Evolutionary conservation across 306 rosid genomes (phyloP), one percentile per base, ranked within the genome.

Genomic region (Ormosia emarginata): DNA sequence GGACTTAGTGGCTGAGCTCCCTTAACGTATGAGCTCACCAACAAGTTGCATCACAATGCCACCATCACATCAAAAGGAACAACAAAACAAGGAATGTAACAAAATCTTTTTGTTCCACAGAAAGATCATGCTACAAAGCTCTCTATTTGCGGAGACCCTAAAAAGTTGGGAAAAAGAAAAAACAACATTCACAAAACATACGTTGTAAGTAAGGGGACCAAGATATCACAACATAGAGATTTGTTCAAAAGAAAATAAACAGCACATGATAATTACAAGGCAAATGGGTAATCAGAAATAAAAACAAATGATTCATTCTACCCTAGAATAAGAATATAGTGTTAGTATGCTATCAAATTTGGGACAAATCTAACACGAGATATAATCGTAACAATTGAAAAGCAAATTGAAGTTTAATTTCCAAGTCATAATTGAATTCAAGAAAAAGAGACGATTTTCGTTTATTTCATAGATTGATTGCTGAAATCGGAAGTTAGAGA

Each of bases 11-110:
- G 41, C 30, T 69, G 85, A 81, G 86, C 86, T 74, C 85, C 47
- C 56, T 81, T 18, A 36, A 13, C 62, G 80, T 74, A 47, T 49
- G 79, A 87, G 85, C 90, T 85, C 79, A 64, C 71, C 62, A 36
- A 78, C 76, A 79, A 78, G 55, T 80, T 55, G 75, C 82, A 81
- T 69, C 86, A 74, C 81, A 87, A 72, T 71, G 46, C 65, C 83
- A 52, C 36, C 79, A 64, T 69, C 17, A 13, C 78, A 39, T 43
- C 68, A 84, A 58, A 61, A 67, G 41, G 55, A 75, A 50, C 57
- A 74, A 55, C 12, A 18, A 74, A 68, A 62, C 75, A 43, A 67
- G 52, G 82, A 62, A 24, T 17, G 7, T 1, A 67, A 70, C 41
- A 40, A 41, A 40, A 61, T 46, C 53, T 62, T 53, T 70, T 34